Conservation (phyloP, 148 eudicot genomes). For the Spergularia marina region DNA sequence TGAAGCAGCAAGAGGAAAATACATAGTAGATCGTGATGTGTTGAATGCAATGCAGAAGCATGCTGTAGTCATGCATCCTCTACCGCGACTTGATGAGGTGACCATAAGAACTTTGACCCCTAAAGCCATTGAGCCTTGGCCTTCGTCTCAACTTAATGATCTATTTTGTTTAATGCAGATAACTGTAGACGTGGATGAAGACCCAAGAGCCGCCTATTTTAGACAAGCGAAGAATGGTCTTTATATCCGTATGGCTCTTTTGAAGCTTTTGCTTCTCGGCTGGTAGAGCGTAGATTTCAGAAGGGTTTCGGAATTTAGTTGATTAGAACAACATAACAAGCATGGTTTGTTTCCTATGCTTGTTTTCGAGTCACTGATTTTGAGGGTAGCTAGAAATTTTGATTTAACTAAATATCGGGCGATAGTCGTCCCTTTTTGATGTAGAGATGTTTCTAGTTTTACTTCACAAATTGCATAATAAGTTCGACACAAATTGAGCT, state of each 20-base stretch:
- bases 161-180: slow-evolving; percentile 42
- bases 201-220: slow-evolving; percentile 98
- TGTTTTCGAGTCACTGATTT: neutral
- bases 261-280: slow-evolving; percentile 84
- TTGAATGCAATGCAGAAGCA: slow-evolving; percentile 78
- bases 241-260: slow-evolving; percentile 85
- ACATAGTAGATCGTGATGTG: slow-evolving; percentile 63
- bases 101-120: slow-evolving; percentile 4
- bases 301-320: neutral
- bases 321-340: neutral
- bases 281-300: slow-evolving; percentile 41
- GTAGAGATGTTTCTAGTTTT: no score
- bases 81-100: slow-evolving; percentile 99
- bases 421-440: neutral
- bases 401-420: neutral
- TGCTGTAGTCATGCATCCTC: slow-evolving; percentile 95
- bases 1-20: slow-evolving; percentile 86
- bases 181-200: slow-evolving; percentile 85
- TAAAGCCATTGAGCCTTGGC: neutral
- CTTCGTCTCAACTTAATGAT: neutral
- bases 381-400: neutral
- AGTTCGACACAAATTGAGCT: no score
- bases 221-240: slow-evolving; percentile 97
- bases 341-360: neutral
- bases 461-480: no score